These are phyloP conservation scores for Candida maesae DNA, from an alignment of 805 yeast genomes.

Conservation along the genomic window DNA sequence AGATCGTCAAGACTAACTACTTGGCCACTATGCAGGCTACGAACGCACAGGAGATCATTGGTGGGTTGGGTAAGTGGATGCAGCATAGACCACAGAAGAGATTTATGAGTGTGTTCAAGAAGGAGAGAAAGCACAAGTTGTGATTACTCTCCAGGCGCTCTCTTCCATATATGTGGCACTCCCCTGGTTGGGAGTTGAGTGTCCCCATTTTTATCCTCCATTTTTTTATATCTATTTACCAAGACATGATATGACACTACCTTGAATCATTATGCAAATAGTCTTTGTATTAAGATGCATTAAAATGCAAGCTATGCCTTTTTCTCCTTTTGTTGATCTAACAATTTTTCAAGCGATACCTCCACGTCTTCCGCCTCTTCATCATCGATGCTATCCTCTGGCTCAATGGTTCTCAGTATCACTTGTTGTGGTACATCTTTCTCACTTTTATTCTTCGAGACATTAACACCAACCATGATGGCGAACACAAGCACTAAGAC, in stretches of 20 bases:
- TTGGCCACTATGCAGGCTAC: constrained; percentile 39
- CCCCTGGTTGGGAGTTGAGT: no score
- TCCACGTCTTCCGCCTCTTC: constrained; percentile 25
- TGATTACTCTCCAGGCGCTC: no score
- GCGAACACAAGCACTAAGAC: constrained; percentile 62
- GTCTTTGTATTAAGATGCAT: neutral
- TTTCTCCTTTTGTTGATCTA: constrained; percentile 5
- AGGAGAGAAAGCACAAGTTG: constrained; percentile 59
- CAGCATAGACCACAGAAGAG: constrained; percentile 70
- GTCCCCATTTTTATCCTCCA: no score
- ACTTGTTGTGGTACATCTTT: constrained; percentile 33
- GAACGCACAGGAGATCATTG: constrained; percentile 61
- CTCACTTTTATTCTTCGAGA: constrained; percentile 33
- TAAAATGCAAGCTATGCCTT: neutral
- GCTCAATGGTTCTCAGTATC: constrained; percentile 30
- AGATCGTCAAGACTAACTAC: constrained; percentile 31
- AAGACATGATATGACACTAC: no score
- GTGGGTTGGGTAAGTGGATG: constrained; percentile 69
- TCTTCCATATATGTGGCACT: no score
- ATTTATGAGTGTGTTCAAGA: constrained; percentile 51
- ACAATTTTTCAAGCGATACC: constrained; percentile 2
- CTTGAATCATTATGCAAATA: no score
- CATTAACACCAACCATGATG: constrained; percentile 50
- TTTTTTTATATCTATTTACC: no score
- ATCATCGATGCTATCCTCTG: constrained; percentile 21